Conservation (phyloP, 305 asterid genomes). For the Fraxinus dipetala region DNA sequence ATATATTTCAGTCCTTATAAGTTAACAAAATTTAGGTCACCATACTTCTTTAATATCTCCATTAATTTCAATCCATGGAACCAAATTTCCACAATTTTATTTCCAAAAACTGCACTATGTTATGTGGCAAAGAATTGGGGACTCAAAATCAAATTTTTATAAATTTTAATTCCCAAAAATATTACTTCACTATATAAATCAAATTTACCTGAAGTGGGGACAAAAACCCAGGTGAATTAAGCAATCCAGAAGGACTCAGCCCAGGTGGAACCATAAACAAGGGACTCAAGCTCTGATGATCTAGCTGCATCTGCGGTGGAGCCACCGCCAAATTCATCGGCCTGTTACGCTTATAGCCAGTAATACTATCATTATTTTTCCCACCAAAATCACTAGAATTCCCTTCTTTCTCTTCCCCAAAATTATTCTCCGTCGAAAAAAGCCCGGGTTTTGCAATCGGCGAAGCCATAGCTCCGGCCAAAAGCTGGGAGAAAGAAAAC, state of each 20-base stretch:
- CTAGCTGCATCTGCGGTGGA: conserved; percentile 39
- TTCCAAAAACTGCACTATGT: neutral
- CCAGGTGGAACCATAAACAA: conserved; percentile 67
- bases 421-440: neutral
- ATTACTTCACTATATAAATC: neutral
- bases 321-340: conserved; percentile 68
- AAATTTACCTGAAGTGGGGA: conserved; percentile 77
- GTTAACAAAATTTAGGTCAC: neutral
- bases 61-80: neutral
- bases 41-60: neutral
- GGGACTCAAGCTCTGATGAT: conserved; percentile 46
- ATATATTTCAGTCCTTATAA: neutral
- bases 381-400: conserved; percentile 25
- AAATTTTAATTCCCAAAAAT: neutral
- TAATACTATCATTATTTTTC: conserved; percentile 25
- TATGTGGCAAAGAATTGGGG: neutral
- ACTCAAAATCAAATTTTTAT: neutral
- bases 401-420: conserved; percentile 12
- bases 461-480: conserved; percentile 90
- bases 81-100: neutral
- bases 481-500: conserved; percentile 72
- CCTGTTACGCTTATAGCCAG: conserved; percentile 66
- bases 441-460: conserved; percentile 44
- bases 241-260: conserved; percentile 74
- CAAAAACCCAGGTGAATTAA: conserved; percentile 74